Conservation (phyloP, 495 filamentous ascomycete genomes). For the Echria macrotheca region DNA sequence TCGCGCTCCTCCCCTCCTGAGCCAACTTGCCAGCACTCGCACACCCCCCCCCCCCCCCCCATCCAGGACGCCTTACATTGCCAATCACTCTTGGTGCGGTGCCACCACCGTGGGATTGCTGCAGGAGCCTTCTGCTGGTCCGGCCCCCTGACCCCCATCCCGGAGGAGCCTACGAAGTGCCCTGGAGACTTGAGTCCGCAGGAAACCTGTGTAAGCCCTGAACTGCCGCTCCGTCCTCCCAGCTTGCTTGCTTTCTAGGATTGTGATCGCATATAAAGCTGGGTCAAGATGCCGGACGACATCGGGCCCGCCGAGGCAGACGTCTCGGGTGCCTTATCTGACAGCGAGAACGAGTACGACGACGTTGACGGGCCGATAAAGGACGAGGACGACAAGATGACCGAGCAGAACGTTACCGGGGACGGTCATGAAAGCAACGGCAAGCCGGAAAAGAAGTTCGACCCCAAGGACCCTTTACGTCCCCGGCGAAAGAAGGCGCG, state of each 20-base stretch:
- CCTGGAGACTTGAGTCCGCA: conserved; percentile 19
- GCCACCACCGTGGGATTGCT: conserved; percentile 27
- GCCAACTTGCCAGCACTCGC: conserved; percentile 17
- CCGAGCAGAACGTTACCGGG: conserved; percentile 44
- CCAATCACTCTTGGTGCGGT: conserved; percentile 27
- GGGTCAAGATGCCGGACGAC: conserved; percentile 44
- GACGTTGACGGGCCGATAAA: conserved; percentile 36
- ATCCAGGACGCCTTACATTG: conserved; percentile 19
- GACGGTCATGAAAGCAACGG: conserved; percentile 39
- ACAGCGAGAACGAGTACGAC: conserved; percentile 51
- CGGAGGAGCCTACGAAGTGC: conserved; percentile 13
- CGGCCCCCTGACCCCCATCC: conserved; percentile 18
- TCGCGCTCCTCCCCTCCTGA: conserved; percentile 9
- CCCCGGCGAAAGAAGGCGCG: conserved; percentile 93
- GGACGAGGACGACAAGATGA: conserved; percentile 57
- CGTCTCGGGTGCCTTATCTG: conserved; percentile 51
- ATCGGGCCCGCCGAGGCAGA: conserved; percentile 39
- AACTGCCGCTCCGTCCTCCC: conserved; percentile 26
- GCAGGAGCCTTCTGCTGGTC: conserved; percentile 21
- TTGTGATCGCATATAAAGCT: conserved; percentile 41
- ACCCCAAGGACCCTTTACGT: conserved; percentile 79
- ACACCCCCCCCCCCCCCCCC: no score
- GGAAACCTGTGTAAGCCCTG: conserved; percentile 27
- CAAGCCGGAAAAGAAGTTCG: conserved; percentile 54
- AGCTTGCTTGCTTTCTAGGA: conserved; percentile 15